phyloP scores from a whole-genome alignment of 306 rosid genomes.

The Crotalaria pallida region DNA sequence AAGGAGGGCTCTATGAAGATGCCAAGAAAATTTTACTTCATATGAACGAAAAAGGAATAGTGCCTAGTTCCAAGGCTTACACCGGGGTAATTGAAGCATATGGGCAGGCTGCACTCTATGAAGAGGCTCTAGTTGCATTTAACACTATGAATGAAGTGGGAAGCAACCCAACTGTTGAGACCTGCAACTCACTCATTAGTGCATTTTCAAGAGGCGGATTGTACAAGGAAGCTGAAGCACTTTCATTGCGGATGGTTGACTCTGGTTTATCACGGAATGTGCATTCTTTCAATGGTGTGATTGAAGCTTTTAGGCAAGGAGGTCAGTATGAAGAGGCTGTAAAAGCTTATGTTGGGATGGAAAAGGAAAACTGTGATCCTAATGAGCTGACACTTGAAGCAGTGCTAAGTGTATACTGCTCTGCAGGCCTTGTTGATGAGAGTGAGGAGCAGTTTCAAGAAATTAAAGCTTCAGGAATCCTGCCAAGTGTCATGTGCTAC shows the following conservation, averaged over 20 bases:
- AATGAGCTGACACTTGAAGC: constrained; percentile 79
- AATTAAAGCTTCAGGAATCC: constrained; percentile 68
- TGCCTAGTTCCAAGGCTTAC: constrained; percentile 77
- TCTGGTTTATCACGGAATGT: constrained; percentile 52
- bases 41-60: constrained; percentile 66
- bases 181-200: constrained; percentile 67
- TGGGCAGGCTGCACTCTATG: constrained; percentile 83
- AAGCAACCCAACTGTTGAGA: constrained; percentile 58
- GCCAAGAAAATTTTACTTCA: constrained; percentile 73
- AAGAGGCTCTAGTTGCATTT: constrained; percentile 90
- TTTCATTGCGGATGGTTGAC: constrained; percentile 53
- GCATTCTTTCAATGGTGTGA: constrained; percentile 64
- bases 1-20: constrained; percentile 84
- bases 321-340: constrained; percentile 88
- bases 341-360: constrained; percentile 74
- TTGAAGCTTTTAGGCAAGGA: constrained; percentile 84
- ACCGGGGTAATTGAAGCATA: constrained; percentile 81
- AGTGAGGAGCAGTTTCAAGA: constrained; percentile 86
- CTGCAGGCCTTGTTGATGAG: constrained; percentile 86
- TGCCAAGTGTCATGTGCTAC: constrained; percentile 87
- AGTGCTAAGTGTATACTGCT: constrained; percentile 69
- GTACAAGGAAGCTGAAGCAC: constrained; percentile 67
- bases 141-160: constrained; percentile 94
- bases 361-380: constrained; percentile 65
- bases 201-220: constrained; percentile 79